Conservation (phyloP, 345 rosid species). For the Populus pruinosa region DNA sequence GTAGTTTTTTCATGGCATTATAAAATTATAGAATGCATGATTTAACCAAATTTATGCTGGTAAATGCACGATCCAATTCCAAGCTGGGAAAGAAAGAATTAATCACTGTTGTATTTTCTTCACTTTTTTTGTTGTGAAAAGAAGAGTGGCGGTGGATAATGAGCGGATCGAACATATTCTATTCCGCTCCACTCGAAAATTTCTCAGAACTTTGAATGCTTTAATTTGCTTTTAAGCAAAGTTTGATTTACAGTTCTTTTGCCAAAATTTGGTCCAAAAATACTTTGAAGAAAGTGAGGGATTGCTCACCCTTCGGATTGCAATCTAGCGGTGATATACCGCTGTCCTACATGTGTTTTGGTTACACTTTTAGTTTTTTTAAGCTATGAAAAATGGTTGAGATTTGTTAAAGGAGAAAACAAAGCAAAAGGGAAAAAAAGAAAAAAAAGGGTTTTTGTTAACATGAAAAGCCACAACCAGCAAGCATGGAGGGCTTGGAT, state of each 20-base stretch:
- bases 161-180: background rate
- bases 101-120: no score
- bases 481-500: background rate
- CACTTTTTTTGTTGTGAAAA: background rate
- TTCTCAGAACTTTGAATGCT: background rate
- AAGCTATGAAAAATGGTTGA: slow-evolving; percentile 4
- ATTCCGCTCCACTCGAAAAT: background rate
- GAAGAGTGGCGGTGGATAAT: background rate
- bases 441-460: background rate
- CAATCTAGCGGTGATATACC: background rate
- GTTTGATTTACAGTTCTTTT: slow-evolving; percentile 11
- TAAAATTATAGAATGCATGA: no score
- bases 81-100: no score
- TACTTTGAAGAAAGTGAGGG: slow-evolving; percentile 5
- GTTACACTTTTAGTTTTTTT: background rate
- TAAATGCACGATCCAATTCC: no score
- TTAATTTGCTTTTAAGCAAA: slow-evolving; percentile 5
- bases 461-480: slow-evolving; percentile 7
- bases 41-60: no score
- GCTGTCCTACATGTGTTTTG: background rate
- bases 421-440: slow-evolving; percentile 2
- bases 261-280: background rate
- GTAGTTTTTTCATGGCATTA: no score
- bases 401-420: background rate
- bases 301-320: background rate